phyloP scores from a whole-genome alignment of 2,329 filamentous ascomycete genomes.

The Coleophoma eucalyptorum region DNA sequence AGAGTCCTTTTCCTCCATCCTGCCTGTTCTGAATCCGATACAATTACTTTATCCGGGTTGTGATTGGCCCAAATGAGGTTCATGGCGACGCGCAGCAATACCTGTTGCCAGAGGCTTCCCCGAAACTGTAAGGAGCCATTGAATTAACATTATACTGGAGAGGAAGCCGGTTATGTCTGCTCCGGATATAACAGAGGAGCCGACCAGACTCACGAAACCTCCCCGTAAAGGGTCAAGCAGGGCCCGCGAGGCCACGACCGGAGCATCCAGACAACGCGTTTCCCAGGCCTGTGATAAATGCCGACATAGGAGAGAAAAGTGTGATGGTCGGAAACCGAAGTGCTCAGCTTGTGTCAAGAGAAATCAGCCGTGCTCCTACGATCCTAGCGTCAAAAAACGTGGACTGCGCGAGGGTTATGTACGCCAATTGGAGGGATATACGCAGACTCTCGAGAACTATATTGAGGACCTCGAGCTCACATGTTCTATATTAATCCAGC shows the following conservation, averaged over 20 bases:
- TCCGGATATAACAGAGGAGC: neutral
- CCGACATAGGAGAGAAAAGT: slow-evolving; percentile 49
- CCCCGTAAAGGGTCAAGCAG: neutral
- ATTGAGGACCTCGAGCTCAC: neutral
- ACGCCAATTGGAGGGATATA: slow-evolving; percentile 56
- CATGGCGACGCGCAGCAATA: too few relatives aligned
- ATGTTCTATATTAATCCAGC: neutral
- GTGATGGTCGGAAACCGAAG: slow-evolving; percentile 50
- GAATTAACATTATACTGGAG: neutral
- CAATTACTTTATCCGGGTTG: too few relatives aligned
- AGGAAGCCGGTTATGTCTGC: neutral
- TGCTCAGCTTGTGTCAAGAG: slow-evolving; percentile 56
- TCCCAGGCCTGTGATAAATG: slow-evolving; percentile 49
- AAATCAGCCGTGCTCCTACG: slow-evolving; percentile 54
- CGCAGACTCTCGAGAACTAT: neutral
- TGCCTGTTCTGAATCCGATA: too few relatives aligned
- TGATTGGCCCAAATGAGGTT: too few relatives aligned
- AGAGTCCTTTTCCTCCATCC: too few relatives aligned
- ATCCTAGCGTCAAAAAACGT: slow-evolving; percentile 66
- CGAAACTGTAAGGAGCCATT: neutral
- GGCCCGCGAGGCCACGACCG: neutral
- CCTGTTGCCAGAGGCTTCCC: too few relatives aligned
- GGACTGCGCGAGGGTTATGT: slow-evolving; percentile 72
- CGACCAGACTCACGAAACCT: neutral
- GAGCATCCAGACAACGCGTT: slow-evolving; percentile 22